These are phyloP conservation scores for Tarenaya hassleriana DNA, from an alignment of 345 rosid genomes.

Conservation along the genomic window DNA sequence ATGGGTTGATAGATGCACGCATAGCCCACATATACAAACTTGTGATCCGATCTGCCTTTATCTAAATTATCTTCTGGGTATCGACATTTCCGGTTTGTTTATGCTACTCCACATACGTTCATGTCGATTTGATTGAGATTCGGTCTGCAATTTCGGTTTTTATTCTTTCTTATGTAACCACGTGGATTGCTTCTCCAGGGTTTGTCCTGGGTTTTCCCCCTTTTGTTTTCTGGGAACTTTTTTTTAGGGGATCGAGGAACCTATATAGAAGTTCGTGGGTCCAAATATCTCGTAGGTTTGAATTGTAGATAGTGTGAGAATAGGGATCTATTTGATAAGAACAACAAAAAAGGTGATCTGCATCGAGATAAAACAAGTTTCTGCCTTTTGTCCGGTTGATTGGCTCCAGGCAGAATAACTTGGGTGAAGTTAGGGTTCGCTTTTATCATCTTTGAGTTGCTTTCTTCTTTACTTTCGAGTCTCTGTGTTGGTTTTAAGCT, in stretches of 20 bases:
- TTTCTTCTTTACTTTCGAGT: background rate
- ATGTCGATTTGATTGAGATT: conserved; percentile 33
- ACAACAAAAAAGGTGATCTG: background rate
- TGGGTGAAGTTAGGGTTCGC: conserved; percentile 8
- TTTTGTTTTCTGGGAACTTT: conserved; percentile 3
- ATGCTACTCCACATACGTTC: conserved; percentile 25
- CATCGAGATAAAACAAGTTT: too few relatives aligned
- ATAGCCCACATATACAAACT: background rate
- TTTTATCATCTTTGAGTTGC: background rate
- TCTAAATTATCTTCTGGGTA: conserved; percentile 9
- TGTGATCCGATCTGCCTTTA: conserved; percentile 27
- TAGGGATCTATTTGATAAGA: conserved; percentile 16
- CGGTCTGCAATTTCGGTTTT: conserved; percentile 18
- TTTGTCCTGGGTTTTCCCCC: conserved; percentile 9
- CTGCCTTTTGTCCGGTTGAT: conserved; percentile 19
- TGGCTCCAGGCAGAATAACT: conserved; percentile 21
- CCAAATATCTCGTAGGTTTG: conserved; percentile 11
- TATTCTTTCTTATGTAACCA: conserved; percentile 18
- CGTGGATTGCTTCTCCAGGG: conserved; percentile 36
- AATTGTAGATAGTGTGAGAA: background rate
- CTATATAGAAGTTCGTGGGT: conserved; percentile 24
- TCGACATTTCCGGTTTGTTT: conserved; percentile 27
- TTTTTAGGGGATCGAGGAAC: conserved; percentile 26
- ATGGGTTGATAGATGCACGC: conserved; percentile 23
- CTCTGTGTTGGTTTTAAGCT: background rate